A percentile compares a stretch with the other conserved stretches of the same genome.
Evolutionary conservation across 2,329 filamentous ascomycete species (phyloP).

Genomic region (Diaporthe nobilis): DNA sequence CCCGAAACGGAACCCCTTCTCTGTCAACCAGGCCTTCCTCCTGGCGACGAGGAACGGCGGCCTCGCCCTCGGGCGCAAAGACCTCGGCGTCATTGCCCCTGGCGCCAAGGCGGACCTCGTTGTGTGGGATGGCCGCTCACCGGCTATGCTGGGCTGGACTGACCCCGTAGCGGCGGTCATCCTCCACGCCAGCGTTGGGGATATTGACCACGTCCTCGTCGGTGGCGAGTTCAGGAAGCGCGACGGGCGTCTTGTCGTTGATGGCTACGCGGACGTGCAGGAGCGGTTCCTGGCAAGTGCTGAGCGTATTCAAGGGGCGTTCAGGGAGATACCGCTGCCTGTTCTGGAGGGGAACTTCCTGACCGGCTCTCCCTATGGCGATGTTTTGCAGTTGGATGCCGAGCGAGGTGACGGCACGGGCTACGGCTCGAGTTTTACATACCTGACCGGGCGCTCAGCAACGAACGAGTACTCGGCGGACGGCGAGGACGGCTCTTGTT

Average conservation of each 20-base stretch:
- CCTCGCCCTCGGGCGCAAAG: constrained; percentile 63
- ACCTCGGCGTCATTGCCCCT: constrained; percentile 62
- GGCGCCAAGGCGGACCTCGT: constrained; percentile 70
- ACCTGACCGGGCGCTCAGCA: not conserved
- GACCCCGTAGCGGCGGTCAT: constrained; percentile 70
- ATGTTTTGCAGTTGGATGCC: not conserved
- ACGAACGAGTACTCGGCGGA: not conserved
- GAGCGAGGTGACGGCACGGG: constrained; percentile 1
- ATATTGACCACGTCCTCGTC: constrained; percentile 65
- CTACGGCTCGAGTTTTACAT: not conserved
- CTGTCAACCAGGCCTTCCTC: constrained; percentile 67
- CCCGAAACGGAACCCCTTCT: constrained; percentile 65
- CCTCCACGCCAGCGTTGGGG: constrained; percentile 66
- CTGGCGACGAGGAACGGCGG: constrained; percentile 67
- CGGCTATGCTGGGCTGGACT: constrained; percentile 65
- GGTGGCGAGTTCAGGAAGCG: constrained; percentile 64
- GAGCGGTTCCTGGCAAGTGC: constrained; percentile 53
- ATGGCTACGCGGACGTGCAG: constrained; percentile 46
- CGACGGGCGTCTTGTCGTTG: constrained; percentile 54
- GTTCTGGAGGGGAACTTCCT: not conserved
- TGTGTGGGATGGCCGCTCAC: constrained; percentile 64
- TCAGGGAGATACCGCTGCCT: constrained; percentile 44
- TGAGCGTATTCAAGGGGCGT: constrained; percentile 49
- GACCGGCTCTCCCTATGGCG: not conserved
- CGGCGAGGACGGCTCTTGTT: not conserved